Percentiles rank a stretch among this genome's conserved stretches.
Evolutionary conservation across 2,329 filamentous ascomycete genomes (phyloP).

Genomic region (Lachnellula hyalina): DNA sequence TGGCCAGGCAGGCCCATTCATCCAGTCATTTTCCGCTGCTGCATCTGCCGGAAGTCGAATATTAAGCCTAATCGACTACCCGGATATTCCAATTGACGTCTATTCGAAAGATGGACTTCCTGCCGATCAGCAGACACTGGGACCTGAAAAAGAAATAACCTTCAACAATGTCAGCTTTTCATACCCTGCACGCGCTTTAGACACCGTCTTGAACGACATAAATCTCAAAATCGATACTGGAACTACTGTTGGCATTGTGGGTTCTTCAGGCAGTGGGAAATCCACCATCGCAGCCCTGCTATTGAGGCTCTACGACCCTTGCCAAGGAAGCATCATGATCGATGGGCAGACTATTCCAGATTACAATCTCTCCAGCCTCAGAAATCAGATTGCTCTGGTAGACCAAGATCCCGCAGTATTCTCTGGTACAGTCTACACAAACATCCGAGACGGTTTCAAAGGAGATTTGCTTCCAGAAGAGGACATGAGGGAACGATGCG

Average conservation of each 20-base stretch:
- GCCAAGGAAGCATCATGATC: conserved; percentile 37
- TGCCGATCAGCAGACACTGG: conserved; percentile 18
- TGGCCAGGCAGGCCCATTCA: conserved; percentile 20
- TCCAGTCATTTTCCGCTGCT: conserved; percentile 33
- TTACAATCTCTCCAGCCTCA: conserved; percentile 20
- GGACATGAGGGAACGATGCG: conserved; percentile 15
- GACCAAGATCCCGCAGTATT: conserved; percentile 26
- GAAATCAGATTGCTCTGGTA: conserved; percentile 20
- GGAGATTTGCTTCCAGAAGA: conserved; percentile 11
- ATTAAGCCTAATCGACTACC: conserved; percentile 38
- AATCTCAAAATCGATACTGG: conserved; percentile 30
- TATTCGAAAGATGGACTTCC: conserved; percentile 21
- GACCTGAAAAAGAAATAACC: conserved; percentile 24
- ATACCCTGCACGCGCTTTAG: conserved; percentile 30
- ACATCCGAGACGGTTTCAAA: conserved; percentile 43
- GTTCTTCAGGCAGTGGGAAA: conserved; percentile 39
- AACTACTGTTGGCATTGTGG: conserved; percentile 39
- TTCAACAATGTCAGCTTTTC: conserved; percentile 31
- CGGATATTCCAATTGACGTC: conserved; percentile 34
- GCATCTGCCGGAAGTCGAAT: conserved; percentile 43
- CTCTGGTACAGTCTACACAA: conserved; percentile 39
- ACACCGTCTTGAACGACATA: conserved; percentile 30
- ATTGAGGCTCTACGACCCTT: conserved; percentile 42
- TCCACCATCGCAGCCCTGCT: conserved; percentile 38
- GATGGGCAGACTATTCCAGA: conserved; percentile 19